phyloP scores from a whole-genome alignment of 2,329 filamentous ascomycete genomes.

The Aspergillus piperis region DNA sequence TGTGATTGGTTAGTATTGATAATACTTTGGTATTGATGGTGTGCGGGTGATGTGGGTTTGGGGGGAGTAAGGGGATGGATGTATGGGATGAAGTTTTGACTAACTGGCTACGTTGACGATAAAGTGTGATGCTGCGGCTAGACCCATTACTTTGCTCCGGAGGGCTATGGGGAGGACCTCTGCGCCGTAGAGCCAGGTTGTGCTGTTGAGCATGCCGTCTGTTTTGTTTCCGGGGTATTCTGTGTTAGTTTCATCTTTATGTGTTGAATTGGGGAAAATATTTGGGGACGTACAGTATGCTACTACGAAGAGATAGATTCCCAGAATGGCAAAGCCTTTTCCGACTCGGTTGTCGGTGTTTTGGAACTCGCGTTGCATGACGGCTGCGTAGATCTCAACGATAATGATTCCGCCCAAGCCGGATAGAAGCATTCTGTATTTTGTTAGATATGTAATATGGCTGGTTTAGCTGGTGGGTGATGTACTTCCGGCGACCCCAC shows the following conservation, averaged over 20 bases:
- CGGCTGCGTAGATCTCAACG: conserved; percentile 61
- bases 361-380: conserved; percentile 61
- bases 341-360: conserved; percentile 57
- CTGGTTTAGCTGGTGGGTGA: neutral
- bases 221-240: neutral
- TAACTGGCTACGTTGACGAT: conserved; percentile 56
- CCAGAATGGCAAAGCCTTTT: conserved; percentile 61
- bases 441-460: neutral
- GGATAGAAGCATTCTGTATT: conserved; percentile 55
- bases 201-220: conserved; percentile 57
- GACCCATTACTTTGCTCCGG: conserved; percentile 58
- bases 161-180: conserved; percentile 57
- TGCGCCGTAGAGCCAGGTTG: conserved; percentile 58
- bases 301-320: conserved; percentile 61
- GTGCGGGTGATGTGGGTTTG: neutral
- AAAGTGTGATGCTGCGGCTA: conserved; percentile 56
- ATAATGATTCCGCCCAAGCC: conserved; percentile 55
- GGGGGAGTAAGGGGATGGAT: neutral
- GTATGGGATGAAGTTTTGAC: conserved; percentile 7
- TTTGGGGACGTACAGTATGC: conserved; percentile 50
- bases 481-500: conserved; percentile 59
- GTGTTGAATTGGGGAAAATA: conserved; percentile 11
- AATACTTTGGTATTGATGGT: neutral
- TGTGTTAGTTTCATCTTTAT: neutral
- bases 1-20: neutral